Conservation (phyloP, 2,329 filamentous ascomycete genomes). For the Leptographium radiaticola region DNA sequence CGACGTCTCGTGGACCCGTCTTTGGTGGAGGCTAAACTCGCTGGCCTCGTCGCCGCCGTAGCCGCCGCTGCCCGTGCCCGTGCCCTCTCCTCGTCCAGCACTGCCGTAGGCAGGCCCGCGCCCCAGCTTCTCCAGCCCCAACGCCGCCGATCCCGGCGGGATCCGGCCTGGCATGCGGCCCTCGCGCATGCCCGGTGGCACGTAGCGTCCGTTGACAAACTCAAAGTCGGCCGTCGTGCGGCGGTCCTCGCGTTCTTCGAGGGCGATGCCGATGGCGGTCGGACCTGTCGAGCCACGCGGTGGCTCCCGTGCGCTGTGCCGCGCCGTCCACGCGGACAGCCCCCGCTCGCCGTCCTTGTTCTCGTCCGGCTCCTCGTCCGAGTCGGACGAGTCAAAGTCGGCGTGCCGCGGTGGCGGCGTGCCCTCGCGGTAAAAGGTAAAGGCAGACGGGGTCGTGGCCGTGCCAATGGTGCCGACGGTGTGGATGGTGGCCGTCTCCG, state of each 20-base stretch:
- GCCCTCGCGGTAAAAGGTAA: slow-evolving; percentile 27
- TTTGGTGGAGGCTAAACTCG: slow-evolving; percentile 7
- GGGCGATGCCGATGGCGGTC: not conserved
- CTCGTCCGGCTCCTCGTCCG: not conserved
- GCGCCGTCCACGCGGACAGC: not conserved
- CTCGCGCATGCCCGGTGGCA: slow-evolving; percentile 11
- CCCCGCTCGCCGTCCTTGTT: not conserved
- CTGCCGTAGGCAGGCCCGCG: not conserved
- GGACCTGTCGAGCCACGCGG: not conserved
- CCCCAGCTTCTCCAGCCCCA: slow-evolving; percentile 1
- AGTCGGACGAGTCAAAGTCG: not conserved
- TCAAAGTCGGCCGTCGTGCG: slow-evolving; percentile 8
- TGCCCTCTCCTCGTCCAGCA: not conserved
- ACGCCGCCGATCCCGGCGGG: not conserved
- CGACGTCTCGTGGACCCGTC: no score
- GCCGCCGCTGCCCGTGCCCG: not conserved
- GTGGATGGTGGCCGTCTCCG: slow-evolving; percentile 8
- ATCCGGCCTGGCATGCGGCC: slow-evolving; percentile 9
- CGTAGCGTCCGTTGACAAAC: slow-evolving; percentile 12
- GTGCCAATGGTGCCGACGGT: slow-evolving; percentile 3
- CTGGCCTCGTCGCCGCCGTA: slow-evolving; percentile 13
- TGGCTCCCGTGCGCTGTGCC: not conserved
- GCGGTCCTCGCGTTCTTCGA: not conserved
- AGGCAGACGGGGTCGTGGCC: slow-evolving; percentile 15
- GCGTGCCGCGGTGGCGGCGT: slow-evolving; percentile 21